Evolutionary conservation across 164 flowering plant species (phyloP).

Genomic region (Vitis riparia): DNA sequence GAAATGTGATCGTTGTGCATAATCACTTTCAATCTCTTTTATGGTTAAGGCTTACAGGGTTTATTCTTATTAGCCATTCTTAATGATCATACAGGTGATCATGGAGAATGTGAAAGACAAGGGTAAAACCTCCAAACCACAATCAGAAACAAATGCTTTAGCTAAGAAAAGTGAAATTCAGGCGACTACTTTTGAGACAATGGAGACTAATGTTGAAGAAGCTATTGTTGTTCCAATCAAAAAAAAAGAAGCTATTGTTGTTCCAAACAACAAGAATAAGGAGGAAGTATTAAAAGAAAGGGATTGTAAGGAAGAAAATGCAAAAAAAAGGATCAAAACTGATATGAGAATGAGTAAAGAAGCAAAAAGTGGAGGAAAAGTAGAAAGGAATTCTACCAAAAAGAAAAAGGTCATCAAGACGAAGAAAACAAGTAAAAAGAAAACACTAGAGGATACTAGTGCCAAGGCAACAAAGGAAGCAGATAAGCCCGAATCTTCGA

Average conservation of each 20-base stretch:
- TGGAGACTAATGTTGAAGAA: not conserved
- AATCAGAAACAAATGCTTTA: no score
- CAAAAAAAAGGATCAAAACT: not conserved
- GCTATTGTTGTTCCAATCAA: not conserved
- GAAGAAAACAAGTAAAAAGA: constrained; percentile 17
- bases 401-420: constrained; percentile 9
- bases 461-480: constrained; percentile 4
- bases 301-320: constrained; percentile 5
- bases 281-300: constrained; percentile 11
- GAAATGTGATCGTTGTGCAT: no score
- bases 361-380: not conserved
- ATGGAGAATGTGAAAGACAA: no score
- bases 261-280: constrained; percentile 4
- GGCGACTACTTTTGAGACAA: no score
- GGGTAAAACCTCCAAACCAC: no score
- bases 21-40: no score
- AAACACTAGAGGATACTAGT: not conserved
- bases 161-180: no score
- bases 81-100: no score
- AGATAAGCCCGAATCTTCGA: constrained; percentile 25
- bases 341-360: not conserved
- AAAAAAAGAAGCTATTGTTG: not conserved
- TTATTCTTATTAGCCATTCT: no score
- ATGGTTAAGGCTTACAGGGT: no score
- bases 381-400: constrained; percentile 6